Conservation (phyloP, 495 filamentous ascomycete genomes). For the Penicillium coprophilum region DNA sequence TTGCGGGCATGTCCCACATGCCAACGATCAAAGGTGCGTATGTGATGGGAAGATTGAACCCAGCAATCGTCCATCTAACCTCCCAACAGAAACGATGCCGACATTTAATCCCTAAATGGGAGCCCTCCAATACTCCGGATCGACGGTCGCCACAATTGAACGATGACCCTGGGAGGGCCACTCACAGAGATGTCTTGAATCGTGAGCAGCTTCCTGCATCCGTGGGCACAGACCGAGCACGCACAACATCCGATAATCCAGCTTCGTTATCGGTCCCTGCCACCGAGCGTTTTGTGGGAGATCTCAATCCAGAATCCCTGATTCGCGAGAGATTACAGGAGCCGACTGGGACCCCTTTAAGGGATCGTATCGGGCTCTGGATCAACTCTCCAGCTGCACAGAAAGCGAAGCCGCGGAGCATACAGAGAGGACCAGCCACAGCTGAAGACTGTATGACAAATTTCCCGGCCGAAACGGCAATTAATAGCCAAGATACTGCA, state of each 20-base stretch:
- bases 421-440: constrained; percentile 1
- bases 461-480: constrained; percentile 8
- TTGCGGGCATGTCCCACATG: constrained; percentile 37
- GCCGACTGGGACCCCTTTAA: constrained; percentile 32
- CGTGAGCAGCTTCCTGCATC: neutral
- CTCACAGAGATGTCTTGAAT: neutral
- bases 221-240: constrained; percentile 2
- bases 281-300: constrained; percentile 47
- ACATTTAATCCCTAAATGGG: constrained; percentile 25
- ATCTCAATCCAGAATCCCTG: constrained; percentile 50
- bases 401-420: constrained; percentile 5
- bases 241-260: constrained; percentile 11
- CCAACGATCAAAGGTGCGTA: constrained; percentile 38
- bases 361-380: constrained; percentile 47
- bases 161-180: neutral
- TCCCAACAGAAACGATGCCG: constrained; percentile 39
- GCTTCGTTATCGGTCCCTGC: constrained; percentile 15
- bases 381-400: constrained; percentile 33
- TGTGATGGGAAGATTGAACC: neutral
- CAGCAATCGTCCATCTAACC: neutral
- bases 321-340: constrained; percentile 41
- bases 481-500: constrained; percentile 21
- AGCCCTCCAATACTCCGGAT: constrained; percentile 6
- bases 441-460: constrained; percentile 4
- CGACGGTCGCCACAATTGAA: constrained; percentile 8